Base-by-base conservation (phyloP, 2,329 filamentous ascomycete genomes). In the Ophiostoma tasmaniense region DNA sequence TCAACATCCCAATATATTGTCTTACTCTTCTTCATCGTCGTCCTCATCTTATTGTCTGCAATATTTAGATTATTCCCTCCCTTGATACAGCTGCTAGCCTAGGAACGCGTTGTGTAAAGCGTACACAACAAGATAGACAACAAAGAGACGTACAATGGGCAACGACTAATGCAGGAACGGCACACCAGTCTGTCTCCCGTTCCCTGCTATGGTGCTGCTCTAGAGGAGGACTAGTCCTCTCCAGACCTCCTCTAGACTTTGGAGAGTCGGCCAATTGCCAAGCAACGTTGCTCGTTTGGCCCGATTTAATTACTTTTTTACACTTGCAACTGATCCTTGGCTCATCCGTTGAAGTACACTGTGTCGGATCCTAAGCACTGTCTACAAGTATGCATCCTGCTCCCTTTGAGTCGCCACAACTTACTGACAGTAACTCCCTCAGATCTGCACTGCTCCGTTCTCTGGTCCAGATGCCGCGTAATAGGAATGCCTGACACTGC, bases 161-260 rank as follows among this genome's bases (percentile, higher is more conserved):
- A 17, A 55, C n/a, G 10, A 33, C 55, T 61, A 61, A 61, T 61
- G 55, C 55, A 61, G 55, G 55, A 61, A 61, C 55, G 25, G 55
- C 55, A 61, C 50, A 55, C n/a, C 50, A 55, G 20, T 28, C 6
- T 7, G n/a, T 25, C 13, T 25, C 13, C 25, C 25, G 5, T 61
- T 61, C 14, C n/a, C 55, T 13, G 20, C 39, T 42, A 13, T 42
- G 13, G 39, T 25, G 22, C 22, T 28, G 11, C 37, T 14, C 37
- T 39, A 39, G 37, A 39, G 33, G 33, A 33, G 8, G 33, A 33
- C 33, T 33, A 33, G 33, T 33, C 37, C 37, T 39, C 37, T 39
- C 37, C 37, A 39, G 50, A 25, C 50, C 42, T 20, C 6, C 42
- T 45, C 42, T 45, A 45, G 42, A 45, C 42, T 55, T 10, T 55